Conservation (phyloP, 2,329 filamentous ascomycete species). For the Daldinia sp. region DNA sequence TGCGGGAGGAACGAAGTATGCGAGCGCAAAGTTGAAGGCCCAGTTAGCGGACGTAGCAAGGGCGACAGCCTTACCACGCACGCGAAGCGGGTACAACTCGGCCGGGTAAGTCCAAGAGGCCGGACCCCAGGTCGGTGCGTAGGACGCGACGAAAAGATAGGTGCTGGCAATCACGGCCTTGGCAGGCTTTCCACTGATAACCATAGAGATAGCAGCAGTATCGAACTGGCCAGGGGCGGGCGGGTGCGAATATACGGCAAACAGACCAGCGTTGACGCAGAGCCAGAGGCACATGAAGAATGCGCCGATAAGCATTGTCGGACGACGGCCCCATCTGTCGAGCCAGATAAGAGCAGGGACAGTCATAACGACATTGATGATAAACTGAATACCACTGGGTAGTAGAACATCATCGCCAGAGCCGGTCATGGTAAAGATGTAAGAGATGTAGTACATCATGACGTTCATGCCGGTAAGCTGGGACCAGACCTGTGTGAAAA, state of each 20-base stretch:
- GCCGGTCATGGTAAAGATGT: conserved; percentile 77
- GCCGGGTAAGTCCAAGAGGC: conserved; percentile 56
- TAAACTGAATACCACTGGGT: conserved; percentile 74
- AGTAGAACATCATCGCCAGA: conserved; percentile 67
- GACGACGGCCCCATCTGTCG: conserved; percentile 78
- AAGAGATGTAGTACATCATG: conserved; percentile 76
- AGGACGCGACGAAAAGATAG: conserved; percentile 68
- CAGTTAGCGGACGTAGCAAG: conserved; percentile 61
- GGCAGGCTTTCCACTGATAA: conserved; percentile 57
- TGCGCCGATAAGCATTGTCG: conserved; percentile 70
- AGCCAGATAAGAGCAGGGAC: conserved; percentile 77
- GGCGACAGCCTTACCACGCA: conserved; percentile 62
- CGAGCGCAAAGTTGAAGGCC: conserved; percentile 60
- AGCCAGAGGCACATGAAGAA: conserved; percentile 66
- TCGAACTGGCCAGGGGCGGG: conserved; percentile 49
- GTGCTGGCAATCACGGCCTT: conserved; percentile 71
- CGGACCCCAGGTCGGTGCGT: conserved; percentile 55
- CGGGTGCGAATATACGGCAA: conserved; percentile 53
- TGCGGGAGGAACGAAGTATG: conserved; percentile 56
- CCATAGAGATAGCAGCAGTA: conserved; percentile 55
- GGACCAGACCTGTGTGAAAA: conserved; percentile 79
- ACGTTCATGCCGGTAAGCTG: conserved; percentile 81
- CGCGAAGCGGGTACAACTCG: conserved; percentile 57
- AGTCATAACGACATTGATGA: conserved; percentile 84
- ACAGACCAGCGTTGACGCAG: conserved; percentile 56